Base-by-base conservation (phyloP, 345 rosid genomes). In the Sonneratia caseolaris region DNA sequence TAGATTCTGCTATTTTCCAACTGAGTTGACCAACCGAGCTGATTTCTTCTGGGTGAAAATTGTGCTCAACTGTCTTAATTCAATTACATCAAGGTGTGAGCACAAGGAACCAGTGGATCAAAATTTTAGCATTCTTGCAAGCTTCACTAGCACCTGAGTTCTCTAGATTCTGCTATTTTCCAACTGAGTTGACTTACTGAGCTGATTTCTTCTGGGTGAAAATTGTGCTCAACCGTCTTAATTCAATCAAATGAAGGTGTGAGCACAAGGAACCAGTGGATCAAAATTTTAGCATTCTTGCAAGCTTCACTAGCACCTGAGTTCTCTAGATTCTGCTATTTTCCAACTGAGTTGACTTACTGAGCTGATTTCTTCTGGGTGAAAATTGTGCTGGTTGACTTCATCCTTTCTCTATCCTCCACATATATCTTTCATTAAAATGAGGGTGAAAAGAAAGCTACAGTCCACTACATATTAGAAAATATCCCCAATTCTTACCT, bases 401-500 rank as follows among this genome's bases (percentile, higher is more conserved):
- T 62, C 37, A 35, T 62, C 32, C 66, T 62, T 62, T 27, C 16
- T 13, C 64, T 8, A 22, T 62, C 9, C 13, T 24, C 36, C 37
- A 22, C 8, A 1, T 3, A 49, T 48, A 49, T 10, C 0, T 3
- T 18, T 18, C n/a, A 19, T 53, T 53, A 15, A 53, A 53, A 53
- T 4, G 0, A 3, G 21, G 5, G 42, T 10, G 35, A 38, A 64
- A 35, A 21, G 35, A 18, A 66, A 21, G n/a, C 24, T 45, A 7
- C 53, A n/a, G 18, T 68, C 37, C 37, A 0, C 49, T n/a, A 21
- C n/a, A 9, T 19, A 11, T 7, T 24, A 40, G 36, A 42, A 27
- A 68, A 68, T 19, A 68, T 43, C 13, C 75, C 19, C n/a, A 51
- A 68, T 43, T 55, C 83, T 68, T 76, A 95, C 98, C 97, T 86